These are phyloP conservation scores for Diutina catenulata DNA, from an alignment of 1,139 yeast species.

Conservation along the genomic window DNA sequence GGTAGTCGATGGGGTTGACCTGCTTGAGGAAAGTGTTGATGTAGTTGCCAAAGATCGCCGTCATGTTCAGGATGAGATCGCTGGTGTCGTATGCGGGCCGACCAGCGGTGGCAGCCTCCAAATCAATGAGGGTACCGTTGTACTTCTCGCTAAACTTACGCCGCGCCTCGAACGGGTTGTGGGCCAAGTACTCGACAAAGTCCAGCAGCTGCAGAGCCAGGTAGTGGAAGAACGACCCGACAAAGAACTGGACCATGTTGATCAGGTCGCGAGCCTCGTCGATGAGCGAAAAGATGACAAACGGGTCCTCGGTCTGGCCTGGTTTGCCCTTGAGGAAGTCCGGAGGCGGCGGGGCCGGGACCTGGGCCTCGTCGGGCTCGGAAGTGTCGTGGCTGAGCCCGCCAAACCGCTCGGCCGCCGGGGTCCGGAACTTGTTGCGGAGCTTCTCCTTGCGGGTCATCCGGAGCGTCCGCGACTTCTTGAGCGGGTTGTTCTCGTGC, in stretches of 20 bases:
- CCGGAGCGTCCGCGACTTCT: neutral
- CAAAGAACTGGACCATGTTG: slow-evolving; percentile 48
- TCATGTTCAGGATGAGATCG: slow-evolving; percentile 40
- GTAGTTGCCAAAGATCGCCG: slow-evolving; percentile 41
- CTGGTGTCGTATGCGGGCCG: slow-evolving; percentile 17
- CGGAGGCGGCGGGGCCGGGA: neutral
- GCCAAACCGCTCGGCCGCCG: neutral
- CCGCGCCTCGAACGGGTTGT: slow-evolving; percentile 25
- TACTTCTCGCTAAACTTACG: slow-evolving; percentile 6
- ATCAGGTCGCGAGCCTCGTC: slow-evolving; percentile 26
- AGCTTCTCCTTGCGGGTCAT: slow-evolving; percentile 3
- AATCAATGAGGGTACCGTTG: neutral
- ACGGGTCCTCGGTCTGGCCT: slow-evolving; percentile 25
- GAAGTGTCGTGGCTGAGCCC: neutral
- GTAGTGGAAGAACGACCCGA: slow-evolving; percentile 57
- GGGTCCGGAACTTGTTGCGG: neutral
- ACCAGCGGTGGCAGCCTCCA: neutral
- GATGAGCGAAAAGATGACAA: slow-evolving; percentile 29
- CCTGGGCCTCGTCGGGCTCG: neutral
- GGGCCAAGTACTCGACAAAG: slow-evolving; percentile 37
- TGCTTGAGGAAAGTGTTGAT: slow-evolving; percentile 25
- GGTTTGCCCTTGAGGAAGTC: slow-evolving; percentile 1
- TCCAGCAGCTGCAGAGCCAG: slow-evolving; percentile 19
- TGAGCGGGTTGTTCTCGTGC: neutral
- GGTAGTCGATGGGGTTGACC: slow-evolving; percentile 26